Conservation (phyloP, 2,329 filamentous ascomycete genomes). For the Calcarisporium arbuscula region DNA sequence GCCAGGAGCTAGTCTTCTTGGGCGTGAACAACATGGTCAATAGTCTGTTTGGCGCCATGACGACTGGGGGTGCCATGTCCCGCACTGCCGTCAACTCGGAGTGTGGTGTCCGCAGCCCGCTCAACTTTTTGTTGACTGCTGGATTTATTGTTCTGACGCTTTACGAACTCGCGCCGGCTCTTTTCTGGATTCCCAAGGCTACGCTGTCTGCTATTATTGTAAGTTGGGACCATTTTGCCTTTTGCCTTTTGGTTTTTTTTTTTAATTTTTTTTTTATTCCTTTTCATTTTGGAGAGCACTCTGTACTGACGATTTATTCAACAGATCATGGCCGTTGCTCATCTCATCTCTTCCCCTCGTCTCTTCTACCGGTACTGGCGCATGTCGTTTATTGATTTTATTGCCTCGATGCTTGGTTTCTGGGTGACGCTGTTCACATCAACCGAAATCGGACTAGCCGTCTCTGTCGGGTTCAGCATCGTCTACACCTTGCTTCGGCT, state of each 20-base stretch:
- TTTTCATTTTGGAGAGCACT: not conserved
- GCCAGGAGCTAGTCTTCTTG: slow-evolving; percentile 59
- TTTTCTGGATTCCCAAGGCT: slow-evolving; percentile 64
- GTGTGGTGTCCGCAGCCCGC: slow-evolving; percentile 54
- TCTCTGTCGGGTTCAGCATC: slow-evolving; percentile 57
- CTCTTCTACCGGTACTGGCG: slow-evolving; percentile 60
- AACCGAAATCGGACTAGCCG: slow-evolving; percentile 53
- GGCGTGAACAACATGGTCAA: slow-evolving; percentile 58
- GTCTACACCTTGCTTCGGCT: slow-evolving; percentile 53
- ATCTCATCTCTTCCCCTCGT: slow-evolving; percentile 51
- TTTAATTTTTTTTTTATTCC: not conserved
- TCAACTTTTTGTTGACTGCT: slow-evolving; percentile 54
- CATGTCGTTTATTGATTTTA: slow-evolving; percentile 58
- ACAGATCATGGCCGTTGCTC: slow-evolving; percentile 57
- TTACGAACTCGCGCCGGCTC: slow-evolving; percentile 51
- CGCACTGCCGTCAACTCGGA: slow-evolving; percentile 62
- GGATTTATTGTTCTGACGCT: slow-evolving; percentile 56
- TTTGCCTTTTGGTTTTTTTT: not conserved
- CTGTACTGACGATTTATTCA: not conserved
- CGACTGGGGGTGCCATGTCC: slow-evolving; percentile 60
- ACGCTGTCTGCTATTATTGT: slow-evolving; percentile 58
- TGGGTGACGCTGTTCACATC: slow-evolving; percentile 58
- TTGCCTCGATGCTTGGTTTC: slow-evolving; percentile 56
- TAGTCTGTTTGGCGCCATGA: slow-evolving; percentile 58
- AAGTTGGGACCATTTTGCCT: slow-evolving; percentile 13